Conservation (phyloP, 1,139 yeast genomes). For the Suhomyces bribrorum region DNA sequence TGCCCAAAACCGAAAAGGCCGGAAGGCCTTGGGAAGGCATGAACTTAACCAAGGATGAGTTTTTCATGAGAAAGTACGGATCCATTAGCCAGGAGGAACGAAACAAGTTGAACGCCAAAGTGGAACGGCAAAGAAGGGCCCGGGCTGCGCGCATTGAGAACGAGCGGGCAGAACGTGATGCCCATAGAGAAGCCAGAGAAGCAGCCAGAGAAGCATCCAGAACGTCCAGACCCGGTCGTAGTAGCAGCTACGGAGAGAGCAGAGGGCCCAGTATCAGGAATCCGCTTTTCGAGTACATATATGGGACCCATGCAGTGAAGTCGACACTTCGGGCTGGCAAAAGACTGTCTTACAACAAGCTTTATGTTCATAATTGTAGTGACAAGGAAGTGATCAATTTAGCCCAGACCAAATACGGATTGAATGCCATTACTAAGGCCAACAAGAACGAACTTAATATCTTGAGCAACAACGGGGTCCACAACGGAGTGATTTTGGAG, state of each 20-base stretch:
- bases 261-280: conserved; percentile 17
- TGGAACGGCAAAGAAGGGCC: conserved; percentile 36
- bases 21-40: conserved; percentile 42
- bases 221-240: background rate
- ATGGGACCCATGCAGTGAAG: conserved; percentile 73
- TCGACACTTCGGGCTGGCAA: conserved; percentile 65
- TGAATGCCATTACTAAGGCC: conserved; percentile 44
- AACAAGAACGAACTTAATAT: conserved; percentile 60
- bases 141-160: conserved; percentile 12
- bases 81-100: conserved; percentile 32
- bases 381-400: conserved; percentile 40
- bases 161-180: conserved; percentile 57
- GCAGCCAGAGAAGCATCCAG: conserved; percentile 33
- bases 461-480: conserved; percentile 70
- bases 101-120: conserved; percentile 34
- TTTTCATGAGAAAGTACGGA: conserved; percentile 42
- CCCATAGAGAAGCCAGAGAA: conserved; percentile 47
- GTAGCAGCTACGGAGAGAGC: background rate
- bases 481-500: conserved; percentile 78
- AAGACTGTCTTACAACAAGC: conserved; percentile 52
- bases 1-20: conserved; percentile 17
- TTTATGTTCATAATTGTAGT: conserved; percentile 50
- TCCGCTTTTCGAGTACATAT: conserved; percentile 67
- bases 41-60: conserved; percentile 43
- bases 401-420: conserved; percentile 43